These are phyloP conservation scores for Dentipellis fragilis DNA, from an alignment of 768 basidiomycete genomes.

Conservation along the genomic window DNA sequence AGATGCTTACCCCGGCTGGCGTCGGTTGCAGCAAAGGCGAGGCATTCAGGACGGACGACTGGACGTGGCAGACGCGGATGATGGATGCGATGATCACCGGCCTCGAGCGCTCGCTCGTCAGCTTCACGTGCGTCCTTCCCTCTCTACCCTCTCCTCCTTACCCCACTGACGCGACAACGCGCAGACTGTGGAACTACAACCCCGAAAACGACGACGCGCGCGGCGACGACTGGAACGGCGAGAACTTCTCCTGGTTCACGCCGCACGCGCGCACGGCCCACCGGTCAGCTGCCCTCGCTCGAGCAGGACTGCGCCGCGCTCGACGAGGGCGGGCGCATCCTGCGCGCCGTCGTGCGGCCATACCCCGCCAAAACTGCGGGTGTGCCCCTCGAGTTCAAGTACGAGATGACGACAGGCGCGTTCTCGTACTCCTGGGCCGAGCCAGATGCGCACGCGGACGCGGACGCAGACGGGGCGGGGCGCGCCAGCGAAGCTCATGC, in stretches of 20 bases:
- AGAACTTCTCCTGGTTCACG: constrained; percentile 97
- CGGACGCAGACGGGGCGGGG: constrained; percentile 5
- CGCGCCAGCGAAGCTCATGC: constrained; percentile 31
- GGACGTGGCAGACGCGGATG: constrained; percentile 79
- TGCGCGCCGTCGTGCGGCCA: constrained; percentile 75
- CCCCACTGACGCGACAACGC: neutral
- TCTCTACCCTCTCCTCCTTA: neutral
- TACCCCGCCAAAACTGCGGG: constrained; percentile 89
- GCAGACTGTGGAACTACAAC: constrained; percentile 92
- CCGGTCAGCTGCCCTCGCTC: constrained; percentile 38
- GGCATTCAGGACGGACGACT: constrained; percentile 66
- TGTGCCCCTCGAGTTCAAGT: constrained; percentile 61
- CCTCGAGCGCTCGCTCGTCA: constrained; percentile 65
- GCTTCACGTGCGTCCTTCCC: constrained; percentile 64
- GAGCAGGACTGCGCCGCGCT: constrained; percentile 58
- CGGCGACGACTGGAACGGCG: constrained; percentile 92
- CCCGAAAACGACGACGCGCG: constrained; percentile 66
- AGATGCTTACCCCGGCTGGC: neutral
- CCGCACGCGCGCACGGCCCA: constrained; percentile 43
- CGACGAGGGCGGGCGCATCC: constrained; percentile 75
- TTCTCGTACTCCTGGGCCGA: constrained; percentile 60
- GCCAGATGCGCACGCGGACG: constrained; percentile 17
- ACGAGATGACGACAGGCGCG: constrained; percentile 65
- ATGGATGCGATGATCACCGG: constrained; percentile 90
- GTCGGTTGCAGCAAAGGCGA: constrained; percentile 43